phyloP scores from a whole-genome alignment of 768 basidiomycete species.

The Lentinula guzmanii region DNA sequence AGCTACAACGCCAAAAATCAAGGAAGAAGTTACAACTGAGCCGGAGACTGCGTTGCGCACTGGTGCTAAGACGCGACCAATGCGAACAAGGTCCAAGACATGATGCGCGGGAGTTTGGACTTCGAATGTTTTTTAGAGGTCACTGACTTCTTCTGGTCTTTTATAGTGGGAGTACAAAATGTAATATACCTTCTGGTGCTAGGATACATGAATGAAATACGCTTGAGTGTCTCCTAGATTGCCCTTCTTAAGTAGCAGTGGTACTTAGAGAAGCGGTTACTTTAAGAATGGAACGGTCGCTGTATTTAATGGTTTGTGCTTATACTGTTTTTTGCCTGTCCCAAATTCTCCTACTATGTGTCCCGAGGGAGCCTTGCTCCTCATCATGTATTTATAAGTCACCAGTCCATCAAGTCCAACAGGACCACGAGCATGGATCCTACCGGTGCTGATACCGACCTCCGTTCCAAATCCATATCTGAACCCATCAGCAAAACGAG shows the following conservation, averaged over 20 bases:
- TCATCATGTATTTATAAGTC: slow-evolving; percentile 94
- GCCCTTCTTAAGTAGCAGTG: background rate
- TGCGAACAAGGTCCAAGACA: slow-evolving; percentile 9
- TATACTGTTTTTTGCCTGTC: slow-evolving; percentile 66
- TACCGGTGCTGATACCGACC: slow-evolving; percentile 95
- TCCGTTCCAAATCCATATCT: slow-evolving; percentile 97
- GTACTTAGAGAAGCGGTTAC: background rate
- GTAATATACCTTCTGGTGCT: background rate
- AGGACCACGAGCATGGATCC: slow-evolving; percentile 94
- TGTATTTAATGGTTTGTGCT: slow-evolving; percentile 48
- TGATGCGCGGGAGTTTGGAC: background rate
- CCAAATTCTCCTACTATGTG: slow-evolving; percentile 90
- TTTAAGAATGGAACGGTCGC: slow-evolving; percentile 41
- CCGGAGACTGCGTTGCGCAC: slow-evolving; percentile 3
- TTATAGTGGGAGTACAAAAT: background rate
- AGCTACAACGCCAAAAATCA: slow-evolving; percentile 1
- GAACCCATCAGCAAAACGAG: slow-evolving; percentile 95
- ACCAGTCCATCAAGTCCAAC: slow-evolving; percentile 92
- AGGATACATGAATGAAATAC: background rate
- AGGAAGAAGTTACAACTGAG: slow-evolving; percentile 8
- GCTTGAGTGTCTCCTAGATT: background rate
- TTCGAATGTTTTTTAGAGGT: too few relatives aligned
- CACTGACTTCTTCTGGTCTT: too few relatives aligned
- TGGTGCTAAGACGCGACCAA: background rate
- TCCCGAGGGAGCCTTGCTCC: slow-evolving; percentile 66